Evolutionary conservation across 768 basidiomycete genomes (phyloP).

Genomic region (Hypholoma fasciculare): DNA sequence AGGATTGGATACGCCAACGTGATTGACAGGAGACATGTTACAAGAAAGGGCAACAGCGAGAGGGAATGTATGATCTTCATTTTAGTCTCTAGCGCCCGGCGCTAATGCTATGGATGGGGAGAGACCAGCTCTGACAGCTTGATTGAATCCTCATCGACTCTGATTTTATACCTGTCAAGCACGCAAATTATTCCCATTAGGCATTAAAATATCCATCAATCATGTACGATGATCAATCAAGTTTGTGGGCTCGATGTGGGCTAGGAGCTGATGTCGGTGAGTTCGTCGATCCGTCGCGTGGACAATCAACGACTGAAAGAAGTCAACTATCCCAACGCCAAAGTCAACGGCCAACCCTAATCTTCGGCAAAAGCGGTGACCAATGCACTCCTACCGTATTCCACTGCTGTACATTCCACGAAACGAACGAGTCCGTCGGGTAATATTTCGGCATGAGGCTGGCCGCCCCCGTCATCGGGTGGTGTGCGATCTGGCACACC

Average conservation of each 20-base stretch:
- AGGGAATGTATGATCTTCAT: not conserved
- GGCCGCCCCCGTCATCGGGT: conserved; percentile 3
- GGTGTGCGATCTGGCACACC: conserved; percentile 17
- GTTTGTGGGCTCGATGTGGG: no score
- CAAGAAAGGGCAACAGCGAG: not conserved
- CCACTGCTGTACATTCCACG: conserved; percentile 18
- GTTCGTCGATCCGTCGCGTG: no score
- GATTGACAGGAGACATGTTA: not conserved
- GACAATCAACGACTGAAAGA: no score
- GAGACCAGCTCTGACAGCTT: not conserved
- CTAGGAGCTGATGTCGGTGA: no score
- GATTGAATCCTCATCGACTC: not conserved
- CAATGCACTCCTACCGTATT: conserved; percentile 16
- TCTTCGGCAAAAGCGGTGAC: conserved; percentile 10
- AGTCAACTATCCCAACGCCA: not conserved
- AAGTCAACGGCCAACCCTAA: not conserved
- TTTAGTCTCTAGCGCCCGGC: not conserved
- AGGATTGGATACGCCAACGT: not conserved
- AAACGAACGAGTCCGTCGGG: conserved; percentile 13
- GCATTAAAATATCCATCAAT: not conserved
- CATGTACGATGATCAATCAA: no score
- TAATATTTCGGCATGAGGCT: conserved; percentile 17
- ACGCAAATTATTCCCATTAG: not conserved
- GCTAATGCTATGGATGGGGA: not conserved
- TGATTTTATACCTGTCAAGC: not conserved